Evolutionary conservation across 805 yeast genomes (phyloP), one percentile per base, ranked within the genome.

Genomic region (Debaryomyces castellii): DNA sequence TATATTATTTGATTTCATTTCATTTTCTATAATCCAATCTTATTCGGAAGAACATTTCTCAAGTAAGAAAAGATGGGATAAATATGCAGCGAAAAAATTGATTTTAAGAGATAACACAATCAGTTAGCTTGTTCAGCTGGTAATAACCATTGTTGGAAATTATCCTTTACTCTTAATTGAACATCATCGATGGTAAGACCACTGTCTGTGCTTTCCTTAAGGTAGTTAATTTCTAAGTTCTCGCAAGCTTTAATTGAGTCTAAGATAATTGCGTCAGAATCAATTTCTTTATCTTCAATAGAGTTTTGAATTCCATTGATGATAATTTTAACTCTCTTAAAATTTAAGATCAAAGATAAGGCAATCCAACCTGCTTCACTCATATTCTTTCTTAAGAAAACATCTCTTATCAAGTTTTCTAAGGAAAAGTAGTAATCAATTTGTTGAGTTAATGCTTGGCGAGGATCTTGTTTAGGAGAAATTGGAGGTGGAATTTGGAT

Each of bases 351-450:
- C 46, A 81, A 74, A 5, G 64, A 59, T 47, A 89, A 65, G 27
- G 83, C 81, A 44, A 90, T 76, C 75, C 84, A 83, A 21, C 97
- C 97, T 48, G 81, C 74, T 39, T 77, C 57, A 64, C 84, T 80
- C 95, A 92, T 87, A 58, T 87, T 87, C 52, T 81, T 78, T 66
- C 96, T 82, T 67, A 94, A 75, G 62, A 70, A 92, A 42, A 84
- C 71, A 69, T 94, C 99, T 68, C 89, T 87, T 55, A 85, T 74
- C 67, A 94, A 76, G 67, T 94, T 94, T 57, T 89, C 96, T 41
- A 83, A 74, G 24, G 95, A 85, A 70, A 94, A 87, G 67, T 94
- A 94, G 73, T 94, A 94, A 62, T 89, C 94, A 43, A 92, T 73
- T 73, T 91, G 98, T 48, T 69, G 64, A 42, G 62, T 63, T 54